Percentiles rank a stretch among this genome's conserved stretches.
These are phyloP conservation scores for Teratosphaeria gauchensis DNA, from an alignment of 2,329 filamentous ascomycete species.

Conservation along the genomic window DNA sequence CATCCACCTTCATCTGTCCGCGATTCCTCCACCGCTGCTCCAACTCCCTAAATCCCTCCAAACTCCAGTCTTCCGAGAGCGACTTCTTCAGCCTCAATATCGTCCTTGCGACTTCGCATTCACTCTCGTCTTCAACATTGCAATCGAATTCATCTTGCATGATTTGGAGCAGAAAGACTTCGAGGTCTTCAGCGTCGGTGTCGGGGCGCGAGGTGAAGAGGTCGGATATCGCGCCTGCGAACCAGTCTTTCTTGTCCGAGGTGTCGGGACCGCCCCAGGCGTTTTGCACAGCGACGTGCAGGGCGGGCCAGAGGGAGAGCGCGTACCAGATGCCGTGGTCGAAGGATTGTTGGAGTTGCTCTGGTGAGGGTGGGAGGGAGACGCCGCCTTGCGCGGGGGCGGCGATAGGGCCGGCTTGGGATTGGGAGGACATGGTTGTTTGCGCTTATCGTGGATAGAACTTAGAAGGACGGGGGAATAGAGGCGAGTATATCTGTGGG, in stretches of 20 bases:
- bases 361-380: slow-evolving; percentile 10
- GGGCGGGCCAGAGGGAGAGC: slow-evolving; percentile 78
- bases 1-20: slow-evolving; percentile 46
- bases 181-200: slow-evolving; percentile 68
- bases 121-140: slow-evolving; percentile 81
- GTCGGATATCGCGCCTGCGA: slow-evolving; percentile 77
- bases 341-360: slow-evolving; percentile 35
- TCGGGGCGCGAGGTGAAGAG: slow-evolving; percentile 55
- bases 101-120: slow-evolving; percentile 59
- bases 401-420: slow-evolving; percentile 2
- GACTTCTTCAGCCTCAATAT: slow-evolving; percentile 60
- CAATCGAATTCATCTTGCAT: slow-evolving; percentile 96
- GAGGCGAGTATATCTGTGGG: not conserved
- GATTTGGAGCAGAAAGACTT: slow-evolving; percentile 75
- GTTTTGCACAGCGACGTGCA: slow-evolving; percentile 78
- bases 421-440: slow-evolving; percentile 4
- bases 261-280: slow-evolving; percentile 80
- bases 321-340: slow-evolving; percentile 80
- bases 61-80: slow-evolving; percentile 58
- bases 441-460: not conserved
- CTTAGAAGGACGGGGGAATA: not conserved
- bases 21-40: slow-evolving; percentile 65
- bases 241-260: slow-evolving; percentile 88
- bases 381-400: slow-evolving; percentile 4
- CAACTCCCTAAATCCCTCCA: slow-evolving; percentile 69